Conservation (phyloP, 768 basidiomycete genomes). For the Tricholoma terreum region DNA sequence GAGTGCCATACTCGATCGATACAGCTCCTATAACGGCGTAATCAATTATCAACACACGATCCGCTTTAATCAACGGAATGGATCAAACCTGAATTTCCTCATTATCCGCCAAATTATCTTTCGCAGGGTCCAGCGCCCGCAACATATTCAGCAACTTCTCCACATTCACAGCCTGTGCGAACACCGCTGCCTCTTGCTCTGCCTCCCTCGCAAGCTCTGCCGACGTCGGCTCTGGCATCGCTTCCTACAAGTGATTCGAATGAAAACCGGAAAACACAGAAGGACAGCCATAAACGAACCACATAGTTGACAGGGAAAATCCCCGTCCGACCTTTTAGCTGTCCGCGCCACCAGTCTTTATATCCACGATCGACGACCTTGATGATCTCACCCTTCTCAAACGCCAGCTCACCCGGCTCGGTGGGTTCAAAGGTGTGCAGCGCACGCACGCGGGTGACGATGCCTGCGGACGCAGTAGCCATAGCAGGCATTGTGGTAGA, state of each 20-base stretch:
- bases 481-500: slow-evolving; percentile 12
- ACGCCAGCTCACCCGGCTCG: slow-evolving; percentile 86
- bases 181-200: slow-evolving; percentile 85
- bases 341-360: slow-evolving; percentile 97
- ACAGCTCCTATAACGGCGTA: slow-evolving; percentile 62
- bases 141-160: slow-evolving; percentile 78
- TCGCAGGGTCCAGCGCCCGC: slow-evolving; percentile 64
- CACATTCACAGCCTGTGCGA: slow-evolving; percentile 81
- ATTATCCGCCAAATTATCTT: slow-evolving; percentile 85
- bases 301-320: slow-evolving; percentile 99
- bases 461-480: slow-evolving; percentile 22
- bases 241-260: slow-evolving; percentile 49
- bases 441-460: slow-evolving; percentile 83
- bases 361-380: slow-evolving; percentile 93
- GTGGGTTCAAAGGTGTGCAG: slow-evolving; percentile 86
- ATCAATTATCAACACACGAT: background rate
- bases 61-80: slow-evolving; percentile 2
- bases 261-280: background rate
- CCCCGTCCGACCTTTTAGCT: slow-evolving; percentile 83
- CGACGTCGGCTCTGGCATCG: slow-evolving; percentile 79
- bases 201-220: slow-evolving; percentile 77
- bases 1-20: slow-evolving; percentile 83
- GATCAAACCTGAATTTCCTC: slow-evolving; percentile 76
- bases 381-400: slow-evolving; percentile 91
- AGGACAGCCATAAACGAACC: slow-evolving; percentile 41